Evolutionary conservation across 2,329 filamentous ascomycete species (phyloP), one percentile per base, ranked within the genome.

Genomic region (Xylariaceae sp.): DNA sequence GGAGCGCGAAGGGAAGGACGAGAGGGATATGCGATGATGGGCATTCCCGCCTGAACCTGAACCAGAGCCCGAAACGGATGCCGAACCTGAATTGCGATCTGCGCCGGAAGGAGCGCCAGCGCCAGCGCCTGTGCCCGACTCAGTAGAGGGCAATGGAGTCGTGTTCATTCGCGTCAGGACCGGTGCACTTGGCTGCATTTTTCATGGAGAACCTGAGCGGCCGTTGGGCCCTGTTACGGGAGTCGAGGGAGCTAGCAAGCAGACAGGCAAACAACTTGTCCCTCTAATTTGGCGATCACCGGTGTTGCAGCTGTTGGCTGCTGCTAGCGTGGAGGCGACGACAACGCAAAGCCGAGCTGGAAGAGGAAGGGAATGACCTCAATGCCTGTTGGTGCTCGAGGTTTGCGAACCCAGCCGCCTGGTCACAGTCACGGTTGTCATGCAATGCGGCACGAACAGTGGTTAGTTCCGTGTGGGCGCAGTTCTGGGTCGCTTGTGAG

Each of bases 1-100:
- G 51, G 82, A 81, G 59, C 82, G 78, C 54, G 84, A 83, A 9
- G 84, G 80, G 68, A 87, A 84, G 48, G 85, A 88, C 30, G 85
- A 83, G 52, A 88, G 75, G n/a, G 86, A 88, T 48, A 82, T 79
- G 68, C 80, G 76, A 59, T 77, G 75, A 67, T 74, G 75, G 49
- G 63, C 56, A 55, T 65, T 23, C 2, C 4, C 17, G 17, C 39
- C 53, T 34, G 49, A 10, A 1, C 45, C 56, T 13, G 59, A 50
- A 34, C 30, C 17, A 18, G 17, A 18, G 2, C 17, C 34, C 6
- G 44, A 18, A 10, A 8, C 30, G 11, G 42, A 45, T 6, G 23
- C 23, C 5, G 23, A 30, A 30, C 23, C 23, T 30, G 23, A 30
- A 5, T 30, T 30, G 23, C 23, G 23, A 30, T 30, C 23, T 30